Percentiles rank a stretch among this genome's conserved stretches.
phyloP scores from a whole-genome alignment of 164 flowering plant species.

The Aristolochia contorta region DNA sequence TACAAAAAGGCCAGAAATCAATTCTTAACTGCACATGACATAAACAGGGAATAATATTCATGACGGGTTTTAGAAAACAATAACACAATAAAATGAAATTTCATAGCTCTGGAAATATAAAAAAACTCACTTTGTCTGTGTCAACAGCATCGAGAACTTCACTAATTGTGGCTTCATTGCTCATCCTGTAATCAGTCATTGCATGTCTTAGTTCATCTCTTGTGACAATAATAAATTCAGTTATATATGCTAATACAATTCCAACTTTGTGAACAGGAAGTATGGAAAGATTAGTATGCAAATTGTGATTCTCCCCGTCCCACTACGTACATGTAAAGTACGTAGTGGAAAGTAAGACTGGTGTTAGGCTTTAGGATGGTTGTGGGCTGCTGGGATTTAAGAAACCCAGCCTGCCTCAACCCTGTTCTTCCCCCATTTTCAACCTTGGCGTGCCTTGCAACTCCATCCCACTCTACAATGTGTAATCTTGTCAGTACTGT shows the following conservation, averaged over 20 bases:
- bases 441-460: too few relatives aligned
- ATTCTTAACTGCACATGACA: not conserved
- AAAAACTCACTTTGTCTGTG: conserved; percentile 45
- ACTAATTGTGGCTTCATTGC: conserved; percentile 76
- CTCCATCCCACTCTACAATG: too few relatives aligned
- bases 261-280: not conserved
- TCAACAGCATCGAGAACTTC: conserved; percentile 79
- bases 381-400: too few relatives aligned
- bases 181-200: conserved; percentile 68
- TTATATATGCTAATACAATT: not conserved
- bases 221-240: conserved; percentile 27
- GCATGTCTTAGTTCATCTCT: conserved; percentile 84
- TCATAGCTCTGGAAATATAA: not conserved
- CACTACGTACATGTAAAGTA: too few relatives aligned
- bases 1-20: conserved; percentile 7
- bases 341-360: too few relatives aligned
- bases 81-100: not conserved
- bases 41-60: not conserved
- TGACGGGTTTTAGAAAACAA: not conserved
- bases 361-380: too few relatives aligned
- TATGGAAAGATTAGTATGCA: not conserved
- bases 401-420: too few relatives aligned
- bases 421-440: too few relatives aligned
- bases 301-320: too few relatives aligned
- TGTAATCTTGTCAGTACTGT: too few relatives aligned